These are phyloP conservation scores for Mrakiaceae sp. DNA, from an alignment of 1,284 basidiomycete species.

Conservation along the genomic window DNA sequence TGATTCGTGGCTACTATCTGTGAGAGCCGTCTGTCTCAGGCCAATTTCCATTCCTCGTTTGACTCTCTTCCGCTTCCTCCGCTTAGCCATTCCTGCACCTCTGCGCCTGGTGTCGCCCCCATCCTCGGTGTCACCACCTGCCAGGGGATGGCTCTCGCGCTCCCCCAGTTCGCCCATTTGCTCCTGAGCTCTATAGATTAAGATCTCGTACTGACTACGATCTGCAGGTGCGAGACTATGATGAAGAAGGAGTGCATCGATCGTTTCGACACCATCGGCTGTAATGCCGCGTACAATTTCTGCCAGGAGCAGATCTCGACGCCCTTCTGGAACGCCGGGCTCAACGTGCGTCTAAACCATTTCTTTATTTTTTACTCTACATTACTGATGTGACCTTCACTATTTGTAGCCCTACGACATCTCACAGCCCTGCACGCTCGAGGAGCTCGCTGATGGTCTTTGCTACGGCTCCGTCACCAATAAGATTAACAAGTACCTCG, in stretches of 20 bases:
- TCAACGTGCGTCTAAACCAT: constrained; percentile 25
- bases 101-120: constrained; percentile 3
- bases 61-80: neutral
- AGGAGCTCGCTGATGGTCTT: constrained; percentile 31
- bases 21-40: too few relatives aligned
- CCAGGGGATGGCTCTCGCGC: constrained; percentile 11
- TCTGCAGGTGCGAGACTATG: constrained; percentile 41
- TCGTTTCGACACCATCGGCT: constrained; percentile 23
- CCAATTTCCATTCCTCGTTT: neutral
- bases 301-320: constrained; percentile 31
- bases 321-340: constrained; percentile 27
- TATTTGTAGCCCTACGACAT: constrained; percentile 49
- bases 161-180: constrained; percentile 1
- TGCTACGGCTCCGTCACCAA: constrained; percentile 34
- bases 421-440: constrained; percentile 45
- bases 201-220: neutral
- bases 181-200: neutral
- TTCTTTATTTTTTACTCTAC: neutral
- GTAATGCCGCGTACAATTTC: constrained; percentile 23
- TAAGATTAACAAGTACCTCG: constrained; percentile 40
- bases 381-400: constrained; percentile 7
- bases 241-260: constrained; percentile 28
- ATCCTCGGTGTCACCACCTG: constrained; percentile 1
- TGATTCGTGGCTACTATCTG: neutral
- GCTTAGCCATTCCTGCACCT: constrained; percentile 13